phyloP scores from a whole-genome alignment of 2,329 filamentous ascomycete species.

The Periconia digitata region DNA sequence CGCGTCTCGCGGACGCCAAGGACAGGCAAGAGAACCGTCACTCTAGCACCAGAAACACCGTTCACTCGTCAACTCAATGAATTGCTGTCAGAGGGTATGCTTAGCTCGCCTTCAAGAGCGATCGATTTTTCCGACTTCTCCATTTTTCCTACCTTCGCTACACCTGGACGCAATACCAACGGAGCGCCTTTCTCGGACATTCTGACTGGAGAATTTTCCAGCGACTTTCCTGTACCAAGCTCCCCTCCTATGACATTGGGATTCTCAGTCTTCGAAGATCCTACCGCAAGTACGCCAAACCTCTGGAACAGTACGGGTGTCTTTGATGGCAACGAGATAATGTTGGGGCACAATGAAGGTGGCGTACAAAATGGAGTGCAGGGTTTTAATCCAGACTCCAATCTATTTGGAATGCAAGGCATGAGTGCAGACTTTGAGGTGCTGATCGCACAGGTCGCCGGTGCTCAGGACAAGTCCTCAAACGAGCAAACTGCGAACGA shows the following conservation, averaged over 20 bases:
- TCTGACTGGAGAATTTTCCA: slow-evolving; percentile 36
- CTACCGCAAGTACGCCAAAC: slow-evolving; percentile 34
- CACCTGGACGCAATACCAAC: slow-evolving; percentile 21
- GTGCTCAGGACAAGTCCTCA: slow-evolving; percentile 14
- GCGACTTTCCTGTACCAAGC: slow-evolving; percentile 41
- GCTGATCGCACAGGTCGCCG: slow-evolving; percentile 42
- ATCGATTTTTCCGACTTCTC: slow-evolving; percentile 38
- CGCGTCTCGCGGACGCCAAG: slow-evolving; percentile 41
- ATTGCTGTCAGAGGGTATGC: slow-evolving; percentile 51
- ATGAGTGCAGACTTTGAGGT: slow-evolving; percentile 37
- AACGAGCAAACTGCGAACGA: neutral
- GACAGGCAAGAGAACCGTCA: slow-evolving; percentile 32
- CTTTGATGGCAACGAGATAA: slow-evolving; percentile 33
- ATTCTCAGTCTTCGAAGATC: slow-evolving; percentile 43
- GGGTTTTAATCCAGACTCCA: slow-evolving; percentile 10
- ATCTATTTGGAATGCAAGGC: slow-evolving; percentile 29
- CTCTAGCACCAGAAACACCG: slow-evolving; percentile 51
- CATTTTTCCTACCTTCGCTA: slow-evolving; percentile 38
- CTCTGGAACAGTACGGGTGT: slow-evolving; percentile 38
- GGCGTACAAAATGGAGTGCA: no score
- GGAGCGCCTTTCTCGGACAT: slow-evolving; percentile 31
- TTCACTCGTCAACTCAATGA: slow-evolving; percentile 66
- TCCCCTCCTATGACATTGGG: slow-evolving; percentile 33
- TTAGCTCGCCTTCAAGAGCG: slow-evolving; percentile 31
- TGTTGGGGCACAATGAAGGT: slow-evolving; percentile 12